A percentile compares a stretch with the other conserved stretches of the same genome.
phyloP scores from a whole-genome alignment of 257 asterid species.

The Lycium barbarum region DNA sequence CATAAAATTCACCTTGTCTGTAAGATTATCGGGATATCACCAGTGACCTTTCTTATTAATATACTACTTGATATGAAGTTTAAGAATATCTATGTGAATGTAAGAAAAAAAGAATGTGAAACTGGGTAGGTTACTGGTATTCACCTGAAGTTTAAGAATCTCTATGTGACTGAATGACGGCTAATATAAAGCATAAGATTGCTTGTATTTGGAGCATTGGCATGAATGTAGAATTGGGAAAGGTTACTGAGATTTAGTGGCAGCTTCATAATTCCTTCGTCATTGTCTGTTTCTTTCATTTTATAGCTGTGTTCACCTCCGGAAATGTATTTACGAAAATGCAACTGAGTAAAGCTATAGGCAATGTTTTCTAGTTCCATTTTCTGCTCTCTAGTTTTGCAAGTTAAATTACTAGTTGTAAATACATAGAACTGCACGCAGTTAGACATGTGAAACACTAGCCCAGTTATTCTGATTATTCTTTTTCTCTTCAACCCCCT shows the following conservation, averaged over 20 bases:
- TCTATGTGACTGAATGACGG: background rate
- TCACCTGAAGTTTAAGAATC: background rate
- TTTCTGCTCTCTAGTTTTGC: background rate
- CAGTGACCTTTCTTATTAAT: background rate
- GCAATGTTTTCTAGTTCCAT: slow-evolving; percentile 1
- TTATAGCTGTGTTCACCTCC: background rate
- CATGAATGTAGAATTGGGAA: slow-evolving; percentile 9
- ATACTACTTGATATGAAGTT: background rate
- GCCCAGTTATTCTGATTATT: background rate
- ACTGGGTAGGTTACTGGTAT: background rate
- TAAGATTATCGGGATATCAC: background rate
- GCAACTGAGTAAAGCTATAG: background rate
- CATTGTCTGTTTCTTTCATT: slow-evolving; percentile 5
- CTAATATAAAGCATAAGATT: background rate
- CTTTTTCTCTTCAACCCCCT: background rate
- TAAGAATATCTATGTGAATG: slow-evolving; percentile 17
- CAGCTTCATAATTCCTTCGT: background rate
- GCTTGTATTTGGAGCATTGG: background rate
- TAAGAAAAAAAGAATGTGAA: background rate
- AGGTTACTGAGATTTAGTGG: background rate
- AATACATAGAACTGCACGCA: background rate
- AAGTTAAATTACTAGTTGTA: slow-evolving; percentile 6
- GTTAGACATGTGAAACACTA: background rate
- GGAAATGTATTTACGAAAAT: background rate
- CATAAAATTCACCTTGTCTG: background rate